Evolutionary conservation across 257 asterid genomes (phyloP).

Genomic region (Nicotiana obtusifolia): DNA sequence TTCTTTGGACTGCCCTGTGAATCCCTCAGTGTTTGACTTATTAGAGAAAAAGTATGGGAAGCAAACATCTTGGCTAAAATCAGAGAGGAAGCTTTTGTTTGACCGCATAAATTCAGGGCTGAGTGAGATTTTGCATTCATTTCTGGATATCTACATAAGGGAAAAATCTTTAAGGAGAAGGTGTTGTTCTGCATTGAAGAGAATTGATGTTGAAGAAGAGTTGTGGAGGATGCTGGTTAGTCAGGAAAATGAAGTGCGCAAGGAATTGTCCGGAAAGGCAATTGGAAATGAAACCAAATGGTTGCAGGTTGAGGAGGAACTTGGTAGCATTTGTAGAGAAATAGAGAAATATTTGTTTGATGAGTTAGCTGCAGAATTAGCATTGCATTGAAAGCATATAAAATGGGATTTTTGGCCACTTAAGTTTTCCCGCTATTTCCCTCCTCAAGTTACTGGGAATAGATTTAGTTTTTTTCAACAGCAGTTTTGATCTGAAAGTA

Average conservation of each 20-base stretch:
- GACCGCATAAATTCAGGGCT: constrained; percentile 55
- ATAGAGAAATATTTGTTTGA: constrained; percentile 48
- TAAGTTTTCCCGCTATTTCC: not conserved
- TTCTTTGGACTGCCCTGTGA: constrained; percentile 43
- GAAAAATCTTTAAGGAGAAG: constrained; percentile 18
- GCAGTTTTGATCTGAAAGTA: constrained; percentile 3
- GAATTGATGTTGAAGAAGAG: constrained; percentile 60
- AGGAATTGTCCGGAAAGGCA: constrained; percentile 30
- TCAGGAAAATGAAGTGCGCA: constrained; percentile 36
- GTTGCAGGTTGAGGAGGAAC: constrained; percentile 48
- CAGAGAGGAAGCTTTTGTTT: constrained; percentile 58
- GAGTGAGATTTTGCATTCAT: constrained; percentile 27
- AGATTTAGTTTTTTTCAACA: not conserved
- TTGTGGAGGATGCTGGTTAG: constrained; percentile 48
- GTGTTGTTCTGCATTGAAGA: constrained; percentile 25
- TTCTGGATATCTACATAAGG: not conserved
- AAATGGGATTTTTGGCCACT: not conserved
- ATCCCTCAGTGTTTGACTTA: constrained; percentile 40
- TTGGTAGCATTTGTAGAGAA: constrained; percentile 47
- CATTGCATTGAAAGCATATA: not conserved
- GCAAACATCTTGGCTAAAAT: constrained; percentile 54
- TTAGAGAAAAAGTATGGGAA: constrained; percentile 66
- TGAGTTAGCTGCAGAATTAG: constrained; percentile 52
- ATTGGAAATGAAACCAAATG: constrained; percentile 37
- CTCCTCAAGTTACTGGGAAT: not conserved